Conservation (phyloP, 1,139 yeast species). For the Magnusiomyces ingens region DNA sequence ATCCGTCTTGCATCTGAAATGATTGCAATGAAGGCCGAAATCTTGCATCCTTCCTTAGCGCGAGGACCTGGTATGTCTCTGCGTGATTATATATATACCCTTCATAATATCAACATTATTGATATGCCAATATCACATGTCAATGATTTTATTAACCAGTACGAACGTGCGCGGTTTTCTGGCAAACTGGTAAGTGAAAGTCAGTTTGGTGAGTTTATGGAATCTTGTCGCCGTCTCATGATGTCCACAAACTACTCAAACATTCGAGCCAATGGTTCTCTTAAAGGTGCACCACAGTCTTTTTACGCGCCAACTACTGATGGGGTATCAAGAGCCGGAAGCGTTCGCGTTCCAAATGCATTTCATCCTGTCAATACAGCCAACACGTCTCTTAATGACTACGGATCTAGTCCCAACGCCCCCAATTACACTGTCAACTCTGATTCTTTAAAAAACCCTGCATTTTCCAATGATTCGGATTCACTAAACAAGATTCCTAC, state of each 20-base stretch:
- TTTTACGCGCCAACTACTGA: no score
- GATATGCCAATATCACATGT: constrained; percentile 21
- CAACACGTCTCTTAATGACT: not conserved
- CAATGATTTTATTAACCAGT: constrained; percentile 45
- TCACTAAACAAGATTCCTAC: not conserved
- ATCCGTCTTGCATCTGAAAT: constrained; percentile 32
- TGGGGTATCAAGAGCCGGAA: no score
- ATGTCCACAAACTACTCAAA: constrained; percentile 5
- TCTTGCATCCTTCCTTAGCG: constrained; percentile 39
- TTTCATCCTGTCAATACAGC: no score
- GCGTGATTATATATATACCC: constrained; percentile 46
- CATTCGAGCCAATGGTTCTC: no score
- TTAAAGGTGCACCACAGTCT: no score
- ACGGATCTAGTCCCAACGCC: not conserved
- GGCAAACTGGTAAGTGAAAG: constrained; percentile 52
- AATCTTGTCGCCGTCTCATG: constrained; percentile 30
- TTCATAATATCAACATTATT: constrained; percentile 22
- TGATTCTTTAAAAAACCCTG: no score
- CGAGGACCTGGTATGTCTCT: constrained; percentile 38
- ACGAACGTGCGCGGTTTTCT: constrained; percentile 66
- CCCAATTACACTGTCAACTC: no score
- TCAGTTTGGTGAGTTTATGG: constrained; percentile 58
- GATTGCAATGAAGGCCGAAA: constrained; percentile 41
- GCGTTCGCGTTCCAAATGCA: no score
- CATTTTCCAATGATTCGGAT: not conserved